Evolutionary conservation across 805 yeast genomes (phyloP).

Genomic region (Zygotorulaspora danielsina): DNA sequence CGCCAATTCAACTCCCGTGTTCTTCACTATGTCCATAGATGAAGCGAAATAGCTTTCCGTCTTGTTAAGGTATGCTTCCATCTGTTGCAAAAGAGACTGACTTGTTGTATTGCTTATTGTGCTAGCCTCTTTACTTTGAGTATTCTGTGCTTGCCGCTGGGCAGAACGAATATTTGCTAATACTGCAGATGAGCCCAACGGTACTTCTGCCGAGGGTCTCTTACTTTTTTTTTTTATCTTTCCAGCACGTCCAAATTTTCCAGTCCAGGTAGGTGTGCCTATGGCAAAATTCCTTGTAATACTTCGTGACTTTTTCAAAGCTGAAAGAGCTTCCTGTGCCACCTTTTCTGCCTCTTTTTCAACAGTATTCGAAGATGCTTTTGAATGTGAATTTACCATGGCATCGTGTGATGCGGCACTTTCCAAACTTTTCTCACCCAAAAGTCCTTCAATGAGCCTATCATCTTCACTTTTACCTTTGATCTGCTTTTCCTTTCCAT

Average conservation of each 20-base stretch:
- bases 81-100: conserved; percentile 15
- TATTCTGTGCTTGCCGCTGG: conserved; percentile 14
- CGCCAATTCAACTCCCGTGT: conserved; percentile 38
- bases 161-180: conserved; percentile 25
- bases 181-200: conserved; percentile 23
- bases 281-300: conserved; percentile 42
- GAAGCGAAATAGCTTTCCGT: conserved; percentile 41
- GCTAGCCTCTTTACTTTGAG: conserved; percentile 6
- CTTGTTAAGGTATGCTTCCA: conserved; percentile 39
- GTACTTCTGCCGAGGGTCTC: conserved; percentile 2
- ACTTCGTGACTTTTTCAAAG: conserved; percentile 52
- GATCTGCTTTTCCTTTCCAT: conserved; percentile 44
- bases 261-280: conserved; percentile 96
- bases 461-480: conserved; percentile 47
- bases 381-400: conserved; percentile 50
- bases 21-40: conserved; percentile 46
- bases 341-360: conserved; percentile 60
- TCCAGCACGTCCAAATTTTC: conserved; percentile 84
- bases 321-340: conserved; percentile 50
- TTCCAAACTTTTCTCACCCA: conserved; percentile 64
- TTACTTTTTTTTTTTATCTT: conserved; percentile 35
- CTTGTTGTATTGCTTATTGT: conserved; percentile 6
- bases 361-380: conserved; percentile 34
- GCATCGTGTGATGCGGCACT: conserved; percentile 76
- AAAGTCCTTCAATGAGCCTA: conserved; percentile 68